These are phyloP conservation scores for Aspergillus jensenii DNA, from an alignment of 2,329 filamentous ascomycete species.

Conservation along the genomic window DNA sequence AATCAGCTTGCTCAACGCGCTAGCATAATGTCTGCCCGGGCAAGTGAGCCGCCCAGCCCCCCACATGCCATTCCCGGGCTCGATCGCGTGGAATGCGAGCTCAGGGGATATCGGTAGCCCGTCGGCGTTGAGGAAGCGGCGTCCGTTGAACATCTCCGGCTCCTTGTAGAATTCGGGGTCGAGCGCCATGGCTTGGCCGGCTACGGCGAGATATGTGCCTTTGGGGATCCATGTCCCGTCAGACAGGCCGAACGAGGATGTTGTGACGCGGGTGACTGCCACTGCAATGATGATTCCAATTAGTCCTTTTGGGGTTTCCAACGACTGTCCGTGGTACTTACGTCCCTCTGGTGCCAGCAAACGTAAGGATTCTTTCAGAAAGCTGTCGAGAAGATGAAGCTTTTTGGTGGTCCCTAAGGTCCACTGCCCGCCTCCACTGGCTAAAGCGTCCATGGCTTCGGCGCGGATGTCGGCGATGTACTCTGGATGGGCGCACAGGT, in stretches of 20 bases:
- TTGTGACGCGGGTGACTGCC: neutral
- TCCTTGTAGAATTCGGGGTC: neutral
- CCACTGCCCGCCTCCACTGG: neutral
- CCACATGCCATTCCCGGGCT: neutral
- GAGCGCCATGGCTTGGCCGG: neutral
- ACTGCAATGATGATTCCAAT: neutral
- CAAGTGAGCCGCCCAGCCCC: neutral
- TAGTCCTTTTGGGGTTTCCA: too few species aligned
- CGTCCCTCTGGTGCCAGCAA: neutral
- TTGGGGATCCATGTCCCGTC: neutral
- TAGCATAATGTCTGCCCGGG: neutral
- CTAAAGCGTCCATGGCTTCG: neutral
- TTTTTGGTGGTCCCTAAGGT: neutral
- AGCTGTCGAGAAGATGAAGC: neutral
- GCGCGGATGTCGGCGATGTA: neutral
- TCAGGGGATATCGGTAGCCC: neutral
- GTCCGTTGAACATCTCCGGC: neutral
- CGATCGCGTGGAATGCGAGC: neutral
- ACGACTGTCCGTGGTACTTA: too few species aligned
- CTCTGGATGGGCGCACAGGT: neutral
- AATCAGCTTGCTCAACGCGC: neutral
- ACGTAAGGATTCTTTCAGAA: neutral
- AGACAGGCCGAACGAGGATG: neutral
- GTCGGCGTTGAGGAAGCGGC: neutral
- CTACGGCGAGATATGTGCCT: neutral